Base-by-base conservation (phyloP, 371 early-diverging fungal genomes). In the Homolaphlyctis polyrhiza region DNA sequence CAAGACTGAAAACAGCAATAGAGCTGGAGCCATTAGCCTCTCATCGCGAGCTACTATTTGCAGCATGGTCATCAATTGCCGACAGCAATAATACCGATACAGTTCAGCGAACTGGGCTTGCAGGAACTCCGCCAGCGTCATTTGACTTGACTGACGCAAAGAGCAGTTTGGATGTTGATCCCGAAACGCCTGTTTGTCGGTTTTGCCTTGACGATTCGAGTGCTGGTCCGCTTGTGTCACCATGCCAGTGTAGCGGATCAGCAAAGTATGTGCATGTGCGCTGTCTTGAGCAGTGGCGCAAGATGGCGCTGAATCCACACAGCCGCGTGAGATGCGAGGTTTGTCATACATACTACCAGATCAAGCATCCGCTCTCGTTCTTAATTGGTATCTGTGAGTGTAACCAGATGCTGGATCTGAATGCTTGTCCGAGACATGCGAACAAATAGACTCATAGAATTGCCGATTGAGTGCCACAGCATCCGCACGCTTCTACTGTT, bases 281-380 rank as follows among this genome's bases (percentile, higher is more conserved):
- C 32, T 51, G 52, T 21, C 27, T 51, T 8, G 14, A 51, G 32
- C 52, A 32, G 14, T 51, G 52, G 52, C 52, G 52, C 28, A 51
- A 51, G 32, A 51, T 32, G 32, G 52, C 52, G 11, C 6, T 32
- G 11, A 51, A 51, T 51, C 52, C 52, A 21, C 27, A 51, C 32
- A 51, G 52, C 32, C 52, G 52, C 52, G n/a, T 51, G 11, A 6
- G 52, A 6, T 51, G 52, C 52, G 52, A 51, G 52, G 27, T 51
- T 32, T 51, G 52, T 21, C 52, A 51, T 51, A 27, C 52, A 27
- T 51, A 51, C 32, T 51, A 51, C 27, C 52, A 6, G n/a, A 25
- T 51, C 28, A 32, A 32, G 28, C n/a, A 51, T 21, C 52, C 52
- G 25, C n/a, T 51, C 25, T 51, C 52, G 11, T 11, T 11, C 8